These are phyloP conservation scores for Lepidium didymum DNA, from an alignment of 345 rosid species.

Conservation along the genomic window DNA sequence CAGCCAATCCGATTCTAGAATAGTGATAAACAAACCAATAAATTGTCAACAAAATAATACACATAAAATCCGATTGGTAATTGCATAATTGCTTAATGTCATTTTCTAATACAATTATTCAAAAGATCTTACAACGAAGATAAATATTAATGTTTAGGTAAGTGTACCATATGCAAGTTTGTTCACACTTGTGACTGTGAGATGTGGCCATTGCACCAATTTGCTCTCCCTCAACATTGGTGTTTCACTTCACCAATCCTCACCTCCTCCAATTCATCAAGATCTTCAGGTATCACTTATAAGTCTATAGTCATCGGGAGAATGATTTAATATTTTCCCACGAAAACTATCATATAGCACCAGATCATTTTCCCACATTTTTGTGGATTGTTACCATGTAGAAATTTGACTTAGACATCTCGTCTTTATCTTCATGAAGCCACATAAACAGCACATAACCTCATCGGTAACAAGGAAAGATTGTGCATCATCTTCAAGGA, in stretches of 20 bases:
- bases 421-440: constrained; percentile 16
- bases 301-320: too few relatives aligned
- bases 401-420: background rate
- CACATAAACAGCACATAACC: constrained; percentile 47
- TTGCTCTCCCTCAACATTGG: constrained; percentile 80
- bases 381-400: background rate
- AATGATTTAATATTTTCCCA: too few relatives aligned
- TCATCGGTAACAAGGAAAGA: constrained; percentile 44
- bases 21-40: background rate
- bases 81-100: too few relatives aligned
- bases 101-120: too few relatives aligned
- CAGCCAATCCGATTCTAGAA: background rate
- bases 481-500: constrained; percentile 59
- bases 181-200: constrained; percentile 72
- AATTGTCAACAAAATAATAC: background rate
- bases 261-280: constrained; percentile 47
- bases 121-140: background rate
- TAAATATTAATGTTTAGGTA: constrained; percentile 44
- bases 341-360: too few relatives aligned
- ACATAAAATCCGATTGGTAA: too few relatives aligned
- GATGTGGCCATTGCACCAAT: constrained; percentile 95
- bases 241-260: constrained; percentile 42
- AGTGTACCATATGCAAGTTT: constrained; percentile 74
- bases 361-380: too few relatives aligned
- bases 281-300: constrained; percentile 39